Conservation (phyloP, 176 grass and related monocot species). For the Tillandsia fasciculata region DNA sequence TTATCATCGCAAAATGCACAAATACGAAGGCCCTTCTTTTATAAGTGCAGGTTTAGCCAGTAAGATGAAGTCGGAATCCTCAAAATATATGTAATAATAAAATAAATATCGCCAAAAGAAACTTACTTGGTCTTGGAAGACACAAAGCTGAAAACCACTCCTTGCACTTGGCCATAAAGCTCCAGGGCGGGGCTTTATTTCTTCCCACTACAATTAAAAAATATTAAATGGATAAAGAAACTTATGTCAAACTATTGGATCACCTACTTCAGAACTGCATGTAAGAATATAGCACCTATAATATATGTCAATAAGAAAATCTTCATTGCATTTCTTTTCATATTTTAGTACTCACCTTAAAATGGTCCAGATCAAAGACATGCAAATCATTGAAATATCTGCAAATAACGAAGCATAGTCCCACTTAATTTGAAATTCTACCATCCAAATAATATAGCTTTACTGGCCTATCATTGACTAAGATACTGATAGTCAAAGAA, state of each 20-base stretch:
- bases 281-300: no score
- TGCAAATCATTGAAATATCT: constrained; percentile 94
- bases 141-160: constrained; percentile 95
- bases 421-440: neutral
- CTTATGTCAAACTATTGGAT: neutral
- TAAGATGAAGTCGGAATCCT: neutral
- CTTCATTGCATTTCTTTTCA: neutral
- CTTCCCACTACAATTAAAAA: constrained; percentile 67
- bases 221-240: constrained; percentile 4
- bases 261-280: no score
- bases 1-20: no score
- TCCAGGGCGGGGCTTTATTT: constrained; percentile 85
- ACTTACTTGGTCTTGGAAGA: constrained; percentile 93
- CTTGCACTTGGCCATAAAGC: constrained; percentile 91
- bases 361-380: constrained; percentile 91
- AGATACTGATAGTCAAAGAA: neutral
- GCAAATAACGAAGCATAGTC: constrained; percentile 5
- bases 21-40: neutral
- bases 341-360: constrained; percentile 52
- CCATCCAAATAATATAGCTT: no score
- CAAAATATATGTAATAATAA: neutral
- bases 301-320: neutral
- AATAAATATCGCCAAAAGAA: constrained; percentile 9
- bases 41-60: neutral
- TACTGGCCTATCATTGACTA: no score